phyloP scores from a whole-genome alignment of 78 protist genomes.

The Speleostelium caveatum region DNA sequence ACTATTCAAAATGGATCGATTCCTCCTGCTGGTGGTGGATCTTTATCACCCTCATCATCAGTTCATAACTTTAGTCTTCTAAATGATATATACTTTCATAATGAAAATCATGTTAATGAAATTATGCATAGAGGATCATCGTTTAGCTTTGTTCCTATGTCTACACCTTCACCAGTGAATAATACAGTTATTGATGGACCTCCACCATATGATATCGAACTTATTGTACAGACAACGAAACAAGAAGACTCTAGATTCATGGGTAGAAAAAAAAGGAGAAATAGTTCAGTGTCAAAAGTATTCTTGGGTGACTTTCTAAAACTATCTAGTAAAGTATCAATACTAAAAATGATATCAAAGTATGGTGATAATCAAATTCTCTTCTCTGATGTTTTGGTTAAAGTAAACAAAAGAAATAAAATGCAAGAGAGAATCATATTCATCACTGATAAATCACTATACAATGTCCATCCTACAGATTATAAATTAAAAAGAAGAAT shows the following conservation, averaged over 20 bases:
- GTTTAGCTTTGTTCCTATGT: not conserved
- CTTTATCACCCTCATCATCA: constrained; percentile 31
- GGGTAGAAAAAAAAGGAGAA: constrained; percentile 86
- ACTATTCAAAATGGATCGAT: not conserved
- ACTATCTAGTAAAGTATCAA: constrained; percentile 32
- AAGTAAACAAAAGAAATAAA: constrained; percentile 90
- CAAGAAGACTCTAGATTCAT: constrained; percentile 76
- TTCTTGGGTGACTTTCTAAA: constrained; percentile 85
- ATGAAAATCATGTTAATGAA: constrained; percentile 17
- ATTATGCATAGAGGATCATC: not conserved
- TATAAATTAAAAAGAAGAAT: constrained; percentile 87
- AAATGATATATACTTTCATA: constrained; percentile 39
- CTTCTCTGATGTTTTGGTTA: constrained; percentile 87
- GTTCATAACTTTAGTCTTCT: constrained; percentile 23
- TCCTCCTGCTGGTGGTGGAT: not conserved
- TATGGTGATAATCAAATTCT: constrained; percentile 82
- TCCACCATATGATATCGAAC: constrained; percentile 53
- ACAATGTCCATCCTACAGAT: constrained; percentile 86
- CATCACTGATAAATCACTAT: constrained; percentile 83
- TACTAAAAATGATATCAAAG: constrained; percentile 71
- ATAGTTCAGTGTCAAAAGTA: constrained; percentile 76
- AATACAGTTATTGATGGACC: not conserved
- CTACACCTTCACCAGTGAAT: not conserved
- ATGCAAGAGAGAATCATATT: constrained; percentile 90
- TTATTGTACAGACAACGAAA: constrained; percentile 63